Evolutionary conservation across 1,284 basidiomycete species (phyloP).

Genomic region (Boletus mariae): DNA sequence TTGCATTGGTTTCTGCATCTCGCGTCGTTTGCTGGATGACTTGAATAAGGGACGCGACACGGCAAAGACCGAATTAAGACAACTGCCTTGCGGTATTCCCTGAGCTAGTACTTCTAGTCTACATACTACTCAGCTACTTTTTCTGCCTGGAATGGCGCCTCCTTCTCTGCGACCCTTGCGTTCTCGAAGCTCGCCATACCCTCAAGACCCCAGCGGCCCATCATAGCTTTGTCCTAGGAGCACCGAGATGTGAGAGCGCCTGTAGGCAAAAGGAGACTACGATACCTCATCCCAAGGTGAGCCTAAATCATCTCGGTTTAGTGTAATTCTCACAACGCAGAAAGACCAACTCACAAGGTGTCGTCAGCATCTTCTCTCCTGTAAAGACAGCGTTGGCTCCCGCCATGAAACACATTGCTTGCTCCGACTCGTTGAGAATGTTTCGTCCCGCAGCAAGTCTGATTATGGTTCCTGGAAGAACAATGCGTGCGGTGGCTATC

Average conservation of each 20-base stretch:
- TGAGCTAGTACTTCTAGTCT: neutral
- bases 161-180: slow-evolving; percentile 51
- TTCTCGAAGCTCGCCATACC: slow-evolving; percentile 90
- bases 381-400: slow-evolving; percentile 99
- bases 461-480: slow-evolving; percentile 91
- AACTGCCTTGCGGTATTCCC: neutral
- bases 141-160: neutral
- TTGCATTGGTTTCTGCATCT: slow-evolving; percentile 27
- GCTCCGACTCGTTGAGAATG: slow-evolving; percentile 86
- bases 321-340: slow-evolving; percentile 5
- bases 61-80: slow-evolving; percentile 21
- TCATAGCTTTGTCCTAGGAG: slow-evolving; percentile 86
- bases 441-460: slow-evolving; percentile 93
- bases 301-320: slow-evolving; percentile 40
- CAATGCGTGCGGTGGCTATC: slow-evolving; percentile 91
- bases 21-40: neutral
- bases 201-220: slow-evolving; percentile 86
- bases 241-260: slow-evolving; percentile 7
- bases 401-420: slow-evolving; percentile 98
- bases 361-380: slow-evolving; percentile 95
- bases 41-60: slow-evolving; percentile 6
- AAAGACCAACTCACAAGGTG: slow-evolving; percentile 67
- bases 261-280: slow-evolving; percentile 1
- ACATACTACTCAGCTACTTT: neutral
- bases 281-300: slow-evolving; percentile 82